Base-by-base conservation (phyloP, 2,329 filamentous ascomycete genomes). In the Scedosporium aurantiacum region DNA sequence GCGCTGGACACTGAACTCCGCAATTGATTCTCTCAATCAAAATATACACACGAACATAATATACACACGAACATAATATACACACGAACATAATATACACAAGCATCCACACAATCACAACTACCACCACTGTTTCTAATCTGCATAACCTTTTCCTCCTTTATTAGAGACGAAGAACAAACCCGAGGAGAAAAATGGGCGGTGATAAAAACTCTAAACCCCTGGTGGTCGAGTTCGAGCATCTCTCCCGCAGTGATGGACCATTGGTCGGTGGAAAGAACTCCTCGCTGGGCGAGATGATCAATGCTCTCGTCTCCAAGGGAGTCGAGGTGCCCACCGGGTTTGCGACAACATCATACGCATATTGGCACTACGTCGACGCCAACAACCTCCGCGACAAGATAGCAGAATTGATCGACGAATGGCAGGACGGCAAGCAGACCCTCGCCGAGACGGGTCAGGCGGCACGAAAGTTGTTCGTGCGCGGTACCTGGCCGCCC, bases 201-300 rank as follows among this genome's bases (percentile, higher is more conserved):
- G 43, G 18, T 4, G 43, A n/a, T 5, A 47, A n/a, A 47, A 7
- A 14, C 6, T 47, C 43, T 5, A 23, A 14, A 27, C 50, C 18
- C 21, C 23, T 23, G 6, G 50, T 27, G 21, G 12, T 54, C 50
- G 23, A 67, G 27, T 70, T 71, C 60, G 65, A 68, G 50, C 57
- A 64, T 21, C 62, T 70, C 14, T 52, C 14, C 18, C 64, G 65
- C 64, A 43, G 62, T 28, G 70, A 71, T 65, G 70, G 65, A 21
- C 64, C 63, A 28, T 56, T 71, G 6, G 72, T 74, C 5, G 72
- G 73, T 16, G 72, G 73, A 6, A 75, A 74, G 65, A 75, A 74
- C 58, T 70, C 72, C 12, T 75, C 72, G 2, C 63, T 74, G 21
- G 73, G 73, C 3, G 73, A 74, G 63, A 74, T 74, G 71, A 72